Base-by-base conservation (phyloP, 2,329 filamentous ascomycete genomes). In the Botrytis paeoniae region DNA sequence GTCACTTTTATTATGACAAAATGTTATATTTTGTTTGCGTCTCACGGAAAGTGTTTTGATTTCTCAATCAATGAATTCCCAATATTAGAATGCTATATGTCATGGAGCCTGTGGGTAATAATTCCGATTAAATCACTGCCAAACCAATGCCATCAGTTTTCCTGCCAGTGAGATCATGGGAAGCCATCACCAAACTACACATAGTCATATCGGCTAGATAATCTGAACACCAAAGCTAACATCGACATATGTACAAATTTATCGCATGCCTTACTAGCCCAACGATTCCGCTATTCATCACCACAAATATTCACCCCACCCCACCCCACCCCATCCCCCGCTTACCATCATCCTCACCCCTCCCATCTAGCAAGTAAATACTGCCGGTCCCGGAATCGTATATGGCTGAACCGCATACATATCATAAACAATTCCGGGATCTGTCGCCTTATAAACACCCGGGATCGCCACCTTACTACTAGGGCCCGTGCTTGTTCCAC, bases 391-490 rank as follows among this genome's bases (percentile, higher is more conserved):
- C 20, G 78, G 79, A 63, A 84, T 82, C 62, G 82, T 82, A 78
- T 85, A 85, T 78, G 83, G 82, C 74, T 83, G 82, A 45, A 80
- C 82, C 70, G 82, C 80, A 77, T 83, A 81, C 35, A 85, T 83
- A 66, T 78, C 78, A 60, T 79, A 54, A 29, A 73, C 72, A 61
- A 79, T 79, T 10, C 75, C 83, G 10, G 85, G 83, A 79, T 87
- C 84, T 70, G 76, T 82, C 3, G 83, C 79, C 41, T 80, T 83
- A 80, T 87, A 87, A 1, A 85, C 82, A 22, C 85, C 85, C 0
- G 85, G 86, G 75, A 87, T 84, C 72, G 82, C 82, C 39, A 85
- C 85, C 29, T 72, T 72, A 8, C 70, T 75, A 29, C 81, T 78
- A 35, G 80, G 73, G 1, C 85, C 85, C 7, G 81, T 81, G 6